A percentile compares a stretch with the other conserved stretches of the same genome.
These are phyloP conservation scores for Eucalyptus microcorys DNA, from an alignment of 345 rosid species.

Conservation along the genomic window DNA sequence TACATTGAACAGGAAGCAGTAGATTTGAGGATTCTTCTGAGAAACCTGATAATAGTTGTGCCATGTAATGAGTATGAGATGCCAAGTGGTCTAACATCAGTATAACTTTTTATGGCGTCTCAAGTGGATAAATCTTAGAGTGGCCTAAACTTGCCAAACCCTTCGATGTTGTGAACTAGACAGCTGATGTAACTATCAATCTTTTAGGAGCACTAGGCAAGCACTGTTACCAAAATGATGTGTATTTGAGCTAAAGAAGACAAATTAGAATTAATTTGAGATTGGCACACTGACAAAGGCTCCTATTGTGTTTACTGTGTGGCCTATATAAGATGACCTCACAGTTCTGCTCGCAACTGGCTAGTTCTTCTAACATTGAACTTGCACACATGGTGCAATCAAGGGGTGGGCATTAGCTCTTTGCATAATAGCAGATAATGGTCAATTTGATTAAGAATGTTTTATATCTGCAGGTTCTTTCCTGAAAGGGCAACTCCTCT, in stretches of 20 bases:
- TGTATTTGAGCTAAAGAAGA: background rate
- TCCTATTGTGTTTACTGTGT: background rate
- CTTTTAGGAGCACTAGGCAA: background rate
- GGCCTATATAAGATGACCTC: background rate
- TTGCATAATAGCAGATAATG: background rate
- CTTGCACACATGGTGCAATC: background rate
- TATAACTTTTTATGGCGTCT: background rate
- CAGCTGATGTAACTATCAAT: background rate
- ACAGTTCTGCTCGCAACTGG: background rate
- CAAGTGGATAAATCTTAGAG: background rate
- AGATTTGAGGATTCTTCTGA: background rate
- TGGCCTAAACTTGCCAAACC: background rate
- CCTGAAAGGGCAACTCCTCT: conserved; percentile 68
- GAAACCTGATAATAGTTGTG: background rate
- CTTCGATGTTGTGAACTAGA: background rate
- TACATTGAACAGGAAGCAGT: background rate
- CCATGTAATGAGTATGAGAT: background rate
- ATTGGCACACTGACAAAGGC: background rate
- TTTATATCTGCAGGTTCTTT: conserved; percentile 51
- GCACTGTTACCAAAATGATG: background rate
- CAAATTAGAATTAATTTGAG: background rate
- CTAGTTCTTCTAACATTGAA: background rate
- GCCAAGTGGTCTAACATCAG: background rate
- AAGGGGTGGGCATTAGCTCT: background rate
- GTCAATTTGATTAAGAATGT: background rate